phyloP scores from a whole-genome alignment of 2,329 filamentous ascomycete genomes.

The Botrytis byssoidea region DNA sequence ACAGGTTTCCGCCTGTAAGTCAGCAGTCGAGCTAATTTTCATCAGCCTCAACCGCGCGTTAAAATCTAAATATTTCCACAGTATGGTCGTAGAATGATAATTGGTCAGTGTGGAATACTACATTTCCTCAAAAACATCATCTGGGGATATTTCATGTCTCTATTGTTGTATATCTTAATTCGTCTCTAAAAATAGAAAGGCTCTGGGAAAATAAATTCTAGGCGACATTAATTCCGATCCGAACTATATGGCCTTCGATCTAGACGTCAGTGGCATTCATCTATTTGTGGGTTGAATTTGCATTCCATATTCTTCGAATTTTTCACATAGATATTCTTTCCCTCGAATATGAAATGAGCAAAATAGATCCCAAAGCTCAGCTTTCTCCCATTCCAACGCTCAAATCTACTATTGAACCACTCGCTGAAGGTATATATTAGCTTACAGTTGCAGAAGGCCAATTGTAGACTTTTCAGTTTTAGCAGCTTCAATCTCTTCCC shows the following conservation, averaged over 20 bases:
- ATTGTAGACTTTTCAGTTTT: background rate
- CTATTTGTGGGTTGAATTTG: background rate
- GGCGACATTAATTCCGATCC: background rate
- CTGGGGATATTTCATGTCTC: accelerated
- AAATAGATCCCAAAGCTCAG: accelerated
- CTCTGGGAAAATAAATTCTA: background rate
- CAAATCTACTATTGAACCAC: background rate
- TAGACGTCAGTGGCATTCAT: background rate
- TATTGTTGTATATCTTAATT: background rate
- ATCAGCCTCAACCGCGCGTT: background rate
- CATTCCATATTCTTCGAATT: accelerated
- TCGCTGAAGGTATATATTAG: background rate
- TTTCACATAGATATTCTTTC: background rate
- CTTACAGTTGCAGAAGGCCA: background rate
- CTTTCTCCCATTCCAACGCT: background rate
- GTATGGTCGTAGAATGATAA: background rate
- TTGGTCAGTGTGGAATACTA: background rate
- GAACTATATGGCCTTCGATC: background rate
- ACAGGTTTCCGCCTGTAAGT: background rate
- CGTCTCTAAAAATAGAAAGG: background rate
- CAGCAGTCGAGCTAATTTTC: background rate
- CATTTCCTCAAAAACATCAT: accelerated
- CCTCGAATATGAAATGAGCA: background rate
- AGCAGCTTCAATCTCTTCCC: background rate
- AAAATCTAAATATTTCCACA: background rate